These are phyloP conservation scores for Cunninghamia lanceolata DNA, from an alignment of 75 land plant species.

Conservation along the genomic window DNA sequence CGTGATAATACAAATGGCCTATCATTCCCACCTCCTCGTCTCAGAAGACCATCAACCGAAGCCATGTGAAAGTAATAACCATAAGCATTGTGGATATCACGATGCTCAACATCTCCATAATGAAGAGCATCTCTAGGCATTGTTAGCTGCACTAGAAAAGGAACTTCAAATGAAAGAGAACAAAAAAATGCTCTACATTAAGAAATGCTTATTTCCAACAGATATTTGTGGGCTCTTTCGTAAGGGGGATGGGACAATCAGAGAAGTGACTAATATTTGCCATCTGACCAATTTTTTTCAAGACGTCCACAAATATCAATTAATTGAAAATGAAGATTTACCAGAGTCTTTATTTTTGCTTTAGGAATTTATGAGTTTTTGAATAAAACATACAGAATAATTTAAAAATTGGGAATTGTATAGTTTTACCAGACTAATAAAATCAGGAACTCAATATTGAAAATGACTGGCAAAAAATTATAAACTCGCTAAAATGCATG, in stretches of 20 bases:
- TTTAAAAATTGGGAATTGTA: background rate
- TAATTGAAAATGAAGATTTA: background rate
- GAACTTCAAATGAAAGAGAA: background rate
- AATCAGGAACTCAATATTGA: background rate
- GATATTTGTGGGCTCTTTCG: background rate
- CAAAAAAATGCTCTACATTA: background rate
- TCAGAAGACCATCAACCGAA: conserved; percentile 69
- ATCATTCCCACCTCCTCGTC: conserved; percentile 74
- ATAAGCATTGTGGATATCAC: conserved; percentile 95
- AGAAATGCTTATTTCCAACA: background rate
- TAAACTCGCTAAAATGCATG: background rate
- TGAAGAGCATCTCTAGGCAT: conserved; percentile 95
- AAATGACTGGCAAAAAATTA: background rate
- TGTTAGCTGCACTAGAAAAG: conserved; percentile 43
- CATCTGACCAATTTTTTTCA: background rate
- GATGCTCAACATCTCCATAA: conserved; percentile 71
- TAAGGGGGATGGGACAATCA: too few species aligned
- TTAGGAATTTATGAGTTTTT: background rate
- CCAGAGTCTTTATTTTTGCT: background rate
- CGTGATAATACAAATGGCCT: conserved; percentile 95
- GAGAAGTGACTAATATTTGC: background rate
- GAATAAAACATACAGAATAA: background rate
- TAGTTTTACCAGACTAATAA: background rate
- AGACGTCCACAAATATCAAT: background rate
- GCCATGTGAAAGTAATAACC: conserved; percentile 98